Percentiles rank a stretch among this genome's conserved stretches.
These are phyloP conservation scores for Penicillium ochrochloron DNA, from an alignment of 495 filamentous ascomycete species.

Conservation along the genomic window DNA sequence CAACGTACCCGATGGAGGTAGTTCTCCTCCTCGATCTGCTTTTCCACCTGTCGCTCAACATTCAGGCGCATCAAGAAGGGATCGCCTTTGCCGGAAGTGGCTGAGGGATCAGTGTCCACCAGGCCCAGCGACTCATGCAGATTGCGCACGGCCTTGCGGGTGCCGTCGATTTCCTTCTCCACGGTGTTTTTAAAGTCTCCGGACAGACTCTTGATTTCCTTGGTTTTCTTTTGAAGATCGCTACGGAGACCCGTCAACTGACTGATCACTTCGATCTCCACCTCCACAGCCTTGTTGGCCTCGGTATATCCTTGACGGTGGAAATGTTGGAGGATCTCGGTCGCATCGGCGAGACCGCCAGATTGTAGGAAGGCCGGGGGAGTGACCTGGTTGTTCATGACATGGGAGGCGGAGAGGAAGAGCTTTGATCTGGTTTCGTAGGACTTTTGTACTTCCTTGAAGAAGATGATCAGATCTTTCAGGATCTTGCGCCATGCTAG, in stretches of 20 bases:
- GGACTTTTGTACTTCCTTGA: constrained; percentile 87
- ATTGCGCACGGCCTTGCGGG: constrained; percentile 69
- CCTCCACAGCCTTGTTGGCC: constrained; percentile 86
- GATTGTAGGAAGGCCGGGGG: constrained; percentile 74
- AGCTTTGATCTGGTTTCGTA: constrained; percentile 88
- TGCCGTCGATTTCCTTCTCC: constrained; percentile 59
- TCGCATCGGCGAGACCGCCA: constrained; percentile 84
- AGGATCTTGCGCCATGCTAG: constrained; percentile 93
- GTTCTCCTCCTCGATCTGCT: constrained; percentile 95
- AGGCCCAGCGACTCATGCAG: constrained; percentile 80
- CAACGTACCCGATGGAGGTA: constrained; percentile 83
- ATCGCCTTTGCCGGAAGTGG: constrained; percentile 82
- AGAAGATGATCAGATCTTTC: constrained; percentile 94
- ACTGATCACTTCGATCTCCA: constrained; percentile 87
- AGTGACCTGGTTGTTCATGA: constrained; percentile 76
- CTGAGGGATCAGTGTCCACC: constrained; percentile 74
- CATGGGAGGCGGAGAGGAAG: constrained; percentile 79
- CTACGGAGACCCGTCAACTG: constrained; percentile 83
- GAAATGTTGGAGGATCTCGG: constrained; percentile 76
- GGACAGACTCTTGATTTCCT: constrained; percentile 91
- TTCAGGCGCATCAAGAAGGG: constrained; percentile 83
- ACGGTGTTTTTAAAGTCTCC: constrained; percentile 90
- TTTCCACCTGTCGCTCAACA: constrained; percentile 87
- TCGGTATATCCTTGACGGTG: constrained; percentile 82
- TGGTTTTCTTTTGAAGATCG: constrained; percentile 93